These are phyloP conservation scores for Podochytrium sp. DNA, from an alignment of 192 early-diverging fungal species.

Conservation along the genomic window DNA sequence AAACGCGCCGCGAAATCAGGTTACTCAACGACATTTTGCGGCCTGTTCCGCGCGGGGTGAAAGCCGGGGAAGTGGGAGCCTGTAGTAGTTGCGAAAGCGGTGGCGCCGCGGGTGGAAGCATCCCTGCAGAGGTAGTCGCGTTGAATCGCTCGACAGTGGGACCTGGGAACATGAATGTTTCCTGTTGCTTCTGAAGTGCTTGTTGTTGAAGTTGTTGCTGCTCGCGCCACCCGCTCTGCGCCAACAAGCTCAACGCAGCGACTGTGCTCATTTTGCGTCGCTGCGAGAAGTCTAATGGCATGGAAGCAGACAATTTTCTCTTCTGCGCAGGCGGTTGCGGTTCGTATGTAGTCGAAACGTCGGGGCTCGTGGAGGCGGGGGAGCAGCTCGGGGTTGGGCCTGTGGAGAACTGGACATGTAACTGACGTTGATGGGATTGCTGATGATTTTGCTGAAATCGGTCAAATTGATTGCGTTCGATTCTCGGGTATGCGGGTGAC, in stretches of 20 bases:
- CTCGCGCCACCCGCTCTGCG: background rate
- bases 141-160: background rate
- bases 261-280: no score
- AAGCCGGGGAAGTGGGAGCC: background rate
- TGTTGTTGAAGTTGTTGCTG: background rate
- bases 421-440: no score
- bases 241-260: no score
- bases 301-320: background rate
- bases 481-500: background rate
- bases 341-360: background rate
- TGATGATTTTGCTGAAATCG: background rate
- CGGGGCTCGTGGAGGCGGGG: background rate
- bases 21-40: slow-evolving; percentile 26
- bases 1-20: background rate
- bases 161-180: background rate
- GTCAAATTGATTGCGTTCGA: background rate
- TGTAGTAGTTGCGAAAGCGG: background rate
- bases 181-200: background rate
- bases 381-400: background rate
- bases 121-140: background rate
- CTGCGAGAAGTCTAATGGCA: background rate
- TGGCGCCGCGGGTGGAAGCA: background rate
- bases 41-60: background rate
- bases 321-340: background rate
- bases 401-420: no score